A percentile compares a stretch with the other conserved stretches of the same genome.
Evolutionary conservation across 768 basidiomycete species (phyloP).

Genomic region (Suillus placidus): DNA sequence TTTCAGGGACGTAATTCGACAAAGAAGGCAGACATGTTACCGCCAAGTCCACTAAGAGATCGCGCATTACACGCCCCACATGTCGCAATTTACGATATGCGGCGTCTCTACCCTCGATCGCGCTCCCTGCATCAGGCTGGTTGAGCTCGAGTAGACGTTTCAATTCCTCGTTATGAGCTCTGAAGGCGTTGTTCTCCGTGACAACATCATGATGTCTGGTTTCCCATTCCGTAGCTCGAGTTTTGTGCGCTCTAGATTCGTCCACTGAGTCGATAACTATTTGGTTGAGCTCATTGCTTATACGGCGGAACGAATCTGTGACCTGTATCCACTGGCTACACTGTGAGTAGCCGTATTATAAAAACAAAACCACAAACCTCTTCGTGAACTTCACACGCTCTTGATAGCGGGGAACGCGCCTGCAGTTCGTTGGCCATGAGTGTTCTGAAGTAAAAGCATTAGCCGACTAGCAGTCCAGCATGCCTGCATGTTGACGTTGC

Average conservation of each 20-base stretch:
- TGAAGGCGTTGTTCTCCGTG: conserved; percentile 31
- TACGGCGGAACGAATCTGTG: conserved; percentile 26
- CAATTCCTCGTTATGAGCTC: conserved; percentile 38
- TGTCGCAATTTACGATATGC: conserved; percentile 35
- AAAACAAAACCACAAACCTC: conserved; percentile 23
- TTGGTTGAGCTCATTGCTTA: conserved; percentile 36
- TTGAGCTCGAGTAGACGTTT: conserved; percentile 28
- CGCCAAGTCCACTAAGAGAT: conserved; percentile 46
- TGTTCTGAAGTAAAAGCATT: not conserved
- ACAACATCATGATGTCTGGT: conserved; percentile 26
- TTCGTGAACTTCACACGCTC: conserved; percentile 27
- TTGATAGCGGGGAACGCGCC: conserved; percentile 20
- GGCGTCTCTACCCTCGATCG: conserved; percentile 37
- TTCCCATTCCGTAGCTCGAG: conserved; percentile 44
- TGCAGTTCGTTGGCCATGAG: conserved; percentile 5
- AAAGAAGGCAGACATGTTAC: conserved; percentile 23
- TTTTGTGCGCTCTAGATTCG: conserved; percentile 23
- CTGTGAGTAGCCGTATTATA: not conserved
- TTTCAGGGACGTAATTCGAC: not conserved
- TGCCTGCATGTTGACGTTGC: not conserved
- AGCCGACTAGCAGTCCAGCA: not conserved
- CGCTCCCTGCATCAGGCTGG: conserved; percentile 29
- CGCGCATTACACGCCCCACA: conserved; percentile 43
- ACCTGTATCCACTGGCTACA: conserved; percentile 28
- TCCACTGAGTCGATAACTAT: conserved; percentile 23